Base-by-base conservation (phyloP, 2,329 filamentous ascomycete species). In the Trichothecium roseum region DNA sequence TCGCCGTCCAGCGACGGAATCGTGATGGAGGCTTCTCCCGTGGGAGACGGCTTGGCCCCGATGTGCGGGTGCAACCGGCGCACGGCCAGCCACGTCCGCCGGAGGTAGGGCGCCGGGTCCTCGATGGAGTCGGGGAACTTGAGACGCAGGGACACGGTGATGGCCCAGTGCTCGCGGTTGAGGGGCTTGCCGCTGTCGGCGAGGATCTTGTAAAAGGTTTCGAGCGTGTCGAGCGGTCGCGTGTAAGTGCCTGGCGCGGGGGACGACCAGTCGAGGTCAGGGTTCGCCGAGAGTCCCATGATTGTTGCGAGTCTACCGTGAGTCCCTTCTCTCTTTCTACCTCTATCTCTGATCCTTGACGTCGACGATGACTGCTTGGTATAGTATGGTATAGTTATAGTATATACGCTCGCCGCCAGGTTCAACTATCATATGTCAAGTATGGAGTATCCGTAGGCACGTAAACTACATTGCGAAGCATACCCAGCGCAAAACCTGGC, bases 131-230 rank as follows among this genome's bases (percentile, higher is more conserved):
- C 20, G 6, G 29, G 43, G 42, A 41, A 39, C 5, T 34, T 30
- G 9, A 44, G 35, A 5, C 37, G 38, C 7, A 41, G 15, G 2
- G 44, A 42, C 4, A 44, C 42, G 18, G 50, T 50, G 32, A 56
- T 40, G 13, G 53, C 41, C 53, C 55, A 56, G 36, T 55, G 47
- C 37, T 57, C 53, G 30, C 52, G 50, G 18, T 49, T 46, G 8
- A 54, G 35, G 4, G 43, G 36, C 18, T 41, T 40, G 26, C 44
- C 47, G 17, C 40, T 33, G 28, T 54, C 51, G n/a, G 44, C 51
- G n/a, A 52, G 18, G 4, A 54, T 38, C 34, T 52, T 54, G 36
- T 53, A 50, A 24, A 50, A 56, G 4, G 37, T 43, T 42, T 55
- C 51, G 18, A 44, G 31, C 8, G 42, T 44, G 29, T 44, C 40